Evolutionary conservation across 1,139 yeast species (phyloP), one percentile per base, ranked within the genome.

Genomic region (Eremothecium cymbalariae): DNA sequence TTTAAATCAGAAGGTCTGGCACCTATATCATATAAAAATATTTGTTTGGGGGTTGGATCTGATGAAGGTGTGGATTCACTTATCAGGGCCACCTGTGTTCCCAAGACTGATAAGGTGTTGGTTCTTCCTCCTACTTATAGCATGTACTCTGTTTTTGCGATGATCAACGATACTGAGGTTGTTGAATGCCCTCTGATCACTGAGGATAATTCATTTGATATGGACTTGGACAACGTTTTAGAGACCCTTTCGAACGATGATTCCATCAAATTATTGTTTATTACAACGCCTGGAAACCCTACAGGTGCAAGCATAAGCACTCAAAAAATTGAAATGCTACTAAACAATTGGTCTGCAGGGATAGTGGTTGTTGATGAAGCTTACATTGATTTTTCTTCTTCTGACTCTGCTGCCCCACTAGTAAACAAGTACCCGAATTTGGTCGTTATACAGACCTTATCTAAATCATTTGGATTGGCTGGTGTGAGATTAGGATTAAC

Each of bases 231-330:
- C 1, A 65, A 62, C n/a, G 71, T 88, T 25, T 51, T 70, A 20
- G 56, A 63, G n/a, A 61, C 68, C 2, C 60, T 86, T n/a, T 46
- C 57, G 7, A 49, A 53, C 0, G 95, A 88, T 47, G 58, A 74
- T 0, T 37, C 60, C 8, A 78, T 88, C 47, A 88, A 85, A 51
- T 57, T 90, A 40, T 66, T 81, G 2, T 88, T 85, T 55, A 63
- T 88, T 43, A 88, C 97, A n/a, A 83, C 96, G 1, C 98, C 98
- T n/a, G 98, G 98, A 19, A 90, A 90, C 56, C 98, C 98, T 21
- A 90, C 98, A 0, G 96, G 81, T 4, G 70, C 75, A 25, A 61
- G 74, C 32, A 57, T 90, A 25, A 65, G 69, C 18, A 65, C 69
- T 7, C 59, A 57, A 0, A 60, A 63, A 17, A 61, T 90, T 14